Evolutionary conservation across 208 protist species (phyloP).

Genomic region (Angomonas ambiguus): DNA sequence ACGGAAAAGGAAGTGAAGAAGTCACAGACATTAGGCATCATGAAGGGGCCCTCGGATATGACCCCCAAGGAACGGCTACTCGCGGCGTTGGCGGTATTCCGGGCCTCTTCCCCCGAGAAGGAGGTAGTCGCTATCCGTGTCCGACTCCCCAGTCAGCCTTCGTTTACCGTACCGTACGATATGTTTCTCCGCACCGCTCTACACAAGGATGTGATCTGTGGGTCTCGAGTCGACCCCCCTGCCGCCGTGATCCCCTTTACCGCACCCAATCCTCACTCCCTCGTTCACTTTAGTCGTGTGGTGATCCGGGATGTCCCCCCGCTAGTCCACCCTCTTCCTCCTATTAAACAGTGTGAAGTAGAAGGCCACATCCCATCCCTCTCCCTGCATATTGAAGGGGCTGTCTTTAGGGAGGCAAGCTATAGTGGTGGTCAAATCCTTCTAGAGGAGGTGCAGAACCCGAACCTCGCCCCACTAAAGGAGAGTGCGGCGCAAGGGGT

Average conservation of each 20-base stretch:
- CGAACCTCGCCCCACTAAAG: conserved; percentile 17
- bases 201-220: conserved; percentile 85
- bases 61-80: conserved; percentile 36
- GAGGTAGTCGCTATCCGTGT: conserved; percentile 59
- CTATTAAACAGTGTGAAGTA: conserved; percentile 85
- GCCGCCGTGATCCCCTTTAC: conserved; percentile 3
- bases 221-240: conserved; percentile 34
- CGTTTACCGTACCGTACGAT: conserved; percentile 62
- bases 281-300: conserved; percentile 58
- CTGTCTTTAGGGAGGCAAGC: conserved; percentile 22
- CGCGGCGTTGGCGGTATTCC: conserved; percentile 33
- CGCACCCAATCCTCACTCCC: conserved; percentile 34
- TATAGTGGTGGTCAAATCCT: conserved; percentile 31
- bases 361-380: conserved; percentile 72
- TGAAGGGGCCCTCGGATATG: conserved; percentile 18
- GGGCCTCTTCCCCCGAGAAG: conserved; percentile 30
- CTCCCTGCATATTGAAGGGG: conserved; percentile 52
- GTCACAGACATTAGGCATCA: conserved; percentile 12
- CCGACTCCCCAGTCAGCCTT: conserved; percentile 36
- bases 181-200: conserved; percentile 68
- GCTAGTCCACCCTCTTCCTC: conserved; percentile 28
- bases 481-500: conserved; percentile 19
- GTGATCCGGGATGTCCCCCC: conserved; percentile 62
- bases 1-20: conserved; percentile 9
- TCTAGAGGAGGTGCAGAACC: conserved; percentile 74